phyloP scores from a whole-genome alignment of 2,329 filamentous ascomycete species.

The Berkeleyomyces rouxiae region DNA sequence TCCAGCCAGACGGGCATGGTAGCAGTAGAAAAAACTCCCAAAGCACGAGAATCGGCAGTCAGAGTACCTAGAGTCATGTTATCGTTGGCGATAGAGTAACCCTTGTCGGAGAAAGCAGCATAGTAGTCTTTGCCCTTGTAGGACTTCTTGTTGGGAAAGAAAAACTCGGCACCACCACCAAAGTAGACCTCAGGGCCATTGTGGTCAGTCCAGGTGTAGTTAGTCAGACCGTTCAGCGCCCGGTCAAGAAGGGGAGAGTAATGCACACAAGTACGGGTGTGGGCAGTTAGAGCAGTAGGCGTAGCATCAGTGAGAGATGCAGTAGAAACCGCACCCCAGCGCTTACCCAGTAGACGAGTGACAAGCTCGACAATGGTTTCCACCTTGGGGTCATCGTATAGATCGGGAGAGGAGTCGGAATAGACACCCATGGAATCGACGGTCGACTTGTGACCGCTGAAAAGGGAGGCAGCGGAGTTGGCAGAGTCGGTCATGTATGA shows the following conservation, averaged over 20 bases:
- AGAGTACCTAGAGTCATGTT: conserved; percentile 49
- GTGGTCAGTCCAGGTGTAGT: conserved; percentile 67
- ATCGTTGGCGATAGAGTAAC: conserved; percentile 57
- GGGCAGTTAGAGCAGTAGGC: conserved; percentile 55
- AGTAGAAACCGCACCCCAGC: conserved; percentile 57
- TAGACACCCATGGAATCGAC: conserved; percentile 71
- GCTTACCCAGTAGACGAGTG: conserved; percentile 46
- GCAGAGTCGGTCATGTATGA: conserved; percentile 75
- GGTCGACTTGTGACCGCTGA: conserved; percentile 68
- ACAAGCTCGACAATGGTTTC: conserved; percentile 71
- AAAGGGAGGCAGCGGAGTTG: conserved; percentile 68
- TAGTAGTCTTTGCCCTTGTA: conserved; percentile 65
- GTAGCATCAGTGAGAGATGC: conserved; percentile 70
- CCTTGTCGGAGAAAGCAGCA: conserved; percentile 53
- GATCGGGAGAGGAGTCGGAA: conserved; percentile 54
- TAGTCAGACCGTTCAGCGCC: conserved; percentile 56
- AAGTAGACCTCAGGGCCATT: conserved; percentile 66
- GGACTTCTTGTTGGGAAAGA: conserved; percentile 46
- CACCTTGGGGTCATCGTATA: conserved; percentile 72
- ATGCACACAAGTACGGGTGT: conserved; percentile 52
- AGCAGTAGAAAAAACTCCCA: conserved; percentile 61
- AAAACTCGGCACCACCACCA: conserved; percentile 69
- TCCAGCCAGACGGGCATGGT: conserved; percentile 77
- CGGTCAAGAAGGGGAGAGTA: conserved; percentile 61
- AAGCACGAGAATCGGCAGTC: conserved; percentile 42